phyloP scores from a whole-genome alignment of 768 basidiomycete genomes.

The Lentinula guzmanii region DNA sequence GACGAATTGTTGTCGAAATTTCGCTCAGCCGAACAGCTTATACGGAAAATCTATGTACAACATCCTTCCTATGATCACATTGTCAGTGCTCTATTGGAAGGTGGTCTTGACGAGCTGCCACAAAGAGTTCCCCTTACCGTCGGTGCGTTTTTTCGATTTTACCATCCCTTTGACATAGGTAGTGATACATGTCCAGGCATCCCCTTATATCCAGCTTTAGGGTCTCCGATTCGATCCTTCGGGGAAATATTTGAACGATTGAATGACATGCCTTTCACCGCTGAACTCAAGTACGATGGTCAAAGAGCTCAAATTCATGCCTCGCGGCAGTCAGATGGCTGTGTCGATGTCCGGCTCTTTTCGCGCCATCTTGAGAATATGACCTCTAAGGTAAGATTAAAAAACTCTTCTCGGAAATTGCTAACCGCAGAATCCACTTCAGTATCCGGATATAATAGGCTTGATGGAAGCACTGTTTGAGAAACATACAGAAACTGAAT shows the following conservation, averaged over 20 bases:
- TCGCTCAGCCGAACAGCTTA: slow-evolving; percentile 50
- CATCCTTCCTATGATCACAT: slow-evolving; percentile 78
- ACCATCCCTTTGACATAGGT: not conserved
- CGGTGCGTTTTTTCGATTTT: slow-evolving; percentile 39
- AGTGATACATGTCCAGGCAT: slow-evolving; percentile 38
- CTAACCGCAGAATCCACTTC: slow-evolving; percentile 7
- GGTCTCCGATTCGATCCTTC: slow-evolving; percentile 80
- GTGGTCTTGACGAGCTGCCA: slow-evolving; percentile 54
- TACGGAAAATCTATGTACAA: slow-evolving; percentile 70
- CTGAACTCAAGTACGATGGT: slow-evolving; percentile 92
- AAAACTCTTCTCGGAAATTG: not conserved
- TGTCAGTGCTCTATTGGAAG: slow-evolving; percentile 49
- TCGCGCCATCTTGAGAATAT: slow-evolving; percentile 89
- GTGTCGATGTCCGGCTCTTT: slow-evolving; percentile 57
- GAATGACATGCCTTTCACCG: slow-evolving; percentile 60
- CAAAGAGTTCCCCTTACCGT: slow-evolving; percentile 61
- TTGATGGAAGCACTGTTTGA: slow-evolving; percentile 44
- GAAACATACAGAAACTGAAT: slow-evolving; percentile 32
- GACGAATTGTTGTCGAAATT: slow-evolving; percentile 38
- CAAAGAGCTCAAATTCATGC: slow-evolving; percentile 82
- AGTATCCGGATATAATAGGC: slow-evolving; percentile 80
- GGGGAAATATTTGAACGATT: slow-evolving; percentile 77
- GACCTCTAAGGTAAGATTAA: slow-evolving; percentile 67
- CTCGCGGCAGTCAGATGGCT: slow-evolving; percentile 20
- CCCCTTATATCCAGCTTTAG: slow-evolving; percentile 81